These are phyloP conservation scores for Phytophthora vignae DNA, from an alignment of 352 stramenopile genomes.

Conservation along the genomic window DNA sequence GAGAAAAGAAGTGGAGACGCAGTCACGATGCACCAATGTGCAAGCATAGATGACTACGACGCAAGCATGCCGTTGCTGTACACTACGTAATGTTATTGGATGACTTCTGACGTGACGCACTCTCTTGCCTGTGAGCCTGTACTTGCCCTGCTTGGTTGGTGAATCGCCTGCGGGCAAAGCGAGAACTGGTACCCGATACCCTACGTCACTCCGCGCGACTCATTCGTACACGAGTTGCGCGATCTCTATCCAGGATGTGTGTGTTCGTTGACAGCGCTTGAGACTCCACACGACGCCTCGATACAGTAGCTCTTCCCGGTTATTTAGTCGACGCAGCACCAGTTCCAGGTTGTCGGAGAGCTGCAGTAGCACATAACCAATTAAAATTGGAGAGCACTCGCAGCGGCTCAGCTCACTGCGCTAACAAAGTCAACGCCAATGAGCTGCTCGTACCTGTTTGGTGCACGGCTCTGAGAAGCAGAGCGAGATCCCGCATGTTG, in stretches of 20 bases:
- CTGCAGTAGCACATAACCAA: conserved; percentile 31
- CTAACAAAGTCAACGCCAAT: background rate
- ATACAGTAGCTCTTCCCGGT: conserved; percentile 75
- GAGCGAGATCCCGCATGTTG: conserved; percentile 67
- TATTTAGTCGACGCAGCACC: conserved; percentile 70
- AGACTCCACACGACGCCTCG: conserved; percentile 71
- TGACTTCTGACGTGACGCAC: conserved; percentile 26
- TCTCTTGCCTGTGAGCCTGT: conserved; percentile 11
- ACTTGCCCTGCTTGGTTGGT: conserved; percentile 14
- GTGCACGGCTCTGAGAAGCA: conserved; percentile 72
- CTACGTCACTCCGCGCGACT: conserved; percentile 1
- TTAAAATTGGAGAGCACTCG: background rate
- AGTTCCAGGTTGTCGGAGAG: conserved; percentile 70
- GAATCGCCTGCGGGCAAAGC: conserved; percentile 6
- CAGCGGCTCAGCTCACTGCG: background rate
- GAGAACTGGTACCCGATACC: conserved; percentile 10
- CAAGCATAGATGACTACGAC: conserved; percentile 14
- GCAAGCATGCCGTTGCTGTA: conserved; percentile 31
- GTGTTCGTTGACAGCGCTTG: conserved; percentile 50
- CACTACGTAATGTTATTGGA: conserved; percentile 44
- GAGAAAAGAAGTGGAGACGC: conserved; percentile 24
- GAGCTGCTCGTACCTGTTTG: conserved; percentile 50
- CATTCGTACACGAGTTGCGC: conserved; percentile 71
- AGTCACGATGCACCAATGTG: conserved; percentile 2
- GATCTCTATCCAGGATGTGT: conserved; percentile 80